Evolutionary conservation across 768 basidiomycete species (phyloP).

Genomic region (Suillus luteus): DNA sequence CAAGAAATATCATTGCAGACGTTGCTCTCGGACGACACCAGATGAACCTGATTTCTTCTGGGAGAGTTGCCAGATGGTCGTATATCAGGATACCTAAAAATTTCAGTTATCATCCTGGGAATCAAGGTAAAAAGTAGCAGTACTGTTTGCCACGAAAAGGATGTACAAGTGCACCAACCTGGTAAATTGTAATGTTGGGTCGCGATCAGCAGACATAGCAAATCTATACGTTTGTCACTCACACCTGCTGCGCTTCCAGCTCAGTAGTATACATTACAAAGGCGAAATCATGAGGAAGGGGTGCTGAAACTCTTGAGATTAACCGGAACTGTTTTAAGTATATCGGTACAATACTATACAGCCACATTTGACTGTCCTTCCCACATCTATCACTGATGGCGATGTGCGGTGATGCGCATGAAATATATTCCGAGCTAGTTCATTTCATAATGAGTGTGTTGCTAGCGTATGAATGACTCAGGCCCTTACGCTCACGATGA

Average conservation of each 20-base stretch:
- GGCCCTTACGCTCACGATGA: neutral
- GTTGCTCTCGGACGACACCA: conserved; percentile 44
- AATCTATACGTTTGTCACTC: neutral
- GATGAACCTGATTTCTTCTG: conserved; percentile 43
- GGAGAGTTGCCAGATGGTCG: conserved; percentile 32
- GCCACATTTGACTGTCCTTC: neutral
- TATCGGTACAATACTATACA: neutral
- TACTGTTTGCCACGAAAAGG: conserved; percentile 6
- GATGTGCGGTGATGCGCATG: neutral
- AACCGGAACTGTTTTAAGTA: neutral
- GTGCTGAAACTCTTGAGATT: neutral
- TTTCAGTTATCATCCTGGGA: too few species aligned
- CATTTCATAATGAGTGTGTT: neutral
- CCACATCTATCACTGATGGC: neutral
- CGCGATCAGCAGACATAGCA: neutral
- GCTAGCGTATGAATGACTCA: neutral
- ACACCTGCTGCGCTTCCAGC: neutral
- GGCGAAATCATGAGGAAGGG: neutral
- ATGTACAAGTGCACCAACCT: conserved; percentile 8
- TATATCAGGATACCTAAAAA: conserved; percentile 31
- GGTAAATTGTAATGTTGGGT: neutral
- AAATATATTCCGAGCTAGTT: neutral
- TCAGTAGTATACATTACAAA: neutral
- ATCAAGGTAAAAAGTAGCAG: neutral
- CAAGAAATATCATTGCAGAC: conserved; percentile 47